A percentile compares a stretch with the other conserved stretches of the same genome.
These are phyloP conservation scores for Vitis vinifera DNA, from an alignment of 164 flowering plant species.

Conservation along the genomic window DNA sequence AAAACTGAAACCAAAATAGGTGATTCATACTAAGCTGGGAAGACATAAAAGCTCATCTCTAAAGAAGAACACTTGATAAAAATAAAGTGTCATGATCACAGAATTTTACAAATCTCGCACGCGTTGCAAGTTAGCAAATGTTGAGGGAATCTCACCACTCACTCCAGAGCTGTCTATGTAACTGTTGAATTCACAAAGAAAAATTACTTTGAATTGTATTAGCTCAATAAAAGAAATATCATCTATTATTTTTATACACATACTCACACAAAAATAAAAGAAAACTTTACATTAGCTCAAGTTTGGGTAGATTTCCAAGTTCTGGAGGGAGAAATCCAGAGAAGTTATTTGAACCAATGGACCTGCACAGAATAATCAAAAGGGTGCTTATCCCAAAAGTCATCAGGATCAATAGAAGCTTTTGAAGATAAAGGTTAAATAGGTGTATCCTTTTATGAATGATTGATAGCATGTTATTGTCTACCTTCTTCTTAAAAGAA, in stretches of 20 bases:
- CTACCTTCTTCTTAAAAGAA: too few relatives aligned
- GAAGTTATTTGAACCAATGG: constrained; percentile 44
- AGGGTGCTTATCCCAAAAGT: too few relatives aligned
- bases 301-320: constrained; percentile 39
- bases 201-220: too few relatives aligned
- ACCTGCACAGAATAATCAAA: constrained; percentile 20
- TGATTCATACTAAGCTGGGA: not conserved
- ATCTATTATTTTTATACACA: too few relatives aligned
- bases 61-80: too few relatives aligned
- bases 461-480: too few relatives aligned
- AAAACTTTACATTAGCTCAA: constrained; percentile 41
- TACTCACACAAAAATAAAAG: not conserved
- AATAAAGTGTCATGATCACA: too few relatives aligned
- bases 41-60: not conserved
- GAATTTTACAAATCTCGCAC: constrained; percentile 15
- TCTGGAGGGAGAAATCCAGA: constrained; percentile 51
- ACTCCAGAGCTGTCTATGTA: constrained; percentile 20
- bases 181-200: not conserved
- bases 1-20: constrained; percentile 4
- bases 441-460: too few relatives aligned
- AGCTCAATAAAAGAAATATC: too few relatives aligned
- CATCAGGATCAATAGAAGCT: too few relatives aligned
- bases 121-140: constrained; percentile 15
- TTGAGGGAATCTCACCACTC: constrained; percentile 26
- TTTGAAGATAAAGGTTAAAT: too few relatives aligned